A percentile compares a stretch with the other conserved stretches of the same genome.
Evolutionary conservation across 2,329 filamentous ascomycete species (phyloP).

Genomic region (Cytospora leucostoma): DNA sequence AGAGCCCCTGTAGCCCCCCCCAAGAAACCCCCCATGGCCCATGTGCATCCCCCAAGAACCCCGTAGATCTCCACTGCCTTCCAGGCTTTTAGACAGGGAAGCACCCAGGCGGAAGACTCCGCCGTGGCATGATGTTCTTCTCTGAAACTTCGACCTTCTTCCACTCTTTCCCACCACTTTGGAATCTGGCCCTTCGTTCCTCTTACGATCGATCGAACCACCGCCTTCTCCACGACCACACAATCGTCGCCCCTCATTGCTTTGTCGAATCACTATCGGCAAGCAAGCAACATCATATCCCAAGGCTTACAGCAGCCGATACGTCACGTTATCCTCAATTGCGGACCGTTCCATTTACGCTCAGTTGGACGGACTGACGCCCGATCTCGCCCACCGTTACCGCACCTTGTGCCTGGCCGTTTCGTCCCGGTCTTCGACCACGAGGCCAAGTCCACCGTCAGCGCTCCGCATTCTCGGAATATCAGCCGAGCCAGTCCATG

Average conservation of each 20-base stretch:
- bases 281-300: not conserved
- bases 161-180: not conserved
- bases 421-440: not conserved
- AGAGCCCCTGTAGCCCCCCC: too few relatives aligned
- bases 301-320: not conserved
- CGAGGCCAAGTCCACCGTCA: not conserved
- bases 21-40: not conserved
- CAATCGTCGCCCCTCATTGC: not conserved
- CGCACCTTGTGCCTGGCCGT: not conserved
- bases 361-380: not conserved
- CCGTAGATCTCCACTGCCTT: too few relatives aligned
- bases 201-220: slow-evolving; percentile 3
- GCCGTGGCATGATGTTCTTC: slow-evolving; percentile 1
- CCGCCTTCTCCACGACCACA: not conserved
- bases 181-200: not conserved
- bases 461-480: not conserved
- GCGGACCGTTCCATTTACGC: not conserved
- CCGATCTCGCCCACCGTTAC: not conserved
- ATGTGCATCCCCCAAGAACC: not conserved
- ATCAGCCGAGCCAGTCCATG: not conserved
- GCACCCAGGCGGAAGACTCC: slow-evolving; percentile 1
- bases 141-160: slow-evolving; percentile 3
- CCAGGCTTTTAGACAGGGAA: not conserved
- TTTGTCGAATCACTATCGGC: not conserved
- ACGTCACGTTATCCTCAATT: not conserved